Percentiles rank a stretch among this genome's conserved stretches.
These are phyloP conservation scores for Heterotrichella gracilis DNA, from an alignment of 352 stramenopile genomes.

Conservation along the genomic window DNA sequence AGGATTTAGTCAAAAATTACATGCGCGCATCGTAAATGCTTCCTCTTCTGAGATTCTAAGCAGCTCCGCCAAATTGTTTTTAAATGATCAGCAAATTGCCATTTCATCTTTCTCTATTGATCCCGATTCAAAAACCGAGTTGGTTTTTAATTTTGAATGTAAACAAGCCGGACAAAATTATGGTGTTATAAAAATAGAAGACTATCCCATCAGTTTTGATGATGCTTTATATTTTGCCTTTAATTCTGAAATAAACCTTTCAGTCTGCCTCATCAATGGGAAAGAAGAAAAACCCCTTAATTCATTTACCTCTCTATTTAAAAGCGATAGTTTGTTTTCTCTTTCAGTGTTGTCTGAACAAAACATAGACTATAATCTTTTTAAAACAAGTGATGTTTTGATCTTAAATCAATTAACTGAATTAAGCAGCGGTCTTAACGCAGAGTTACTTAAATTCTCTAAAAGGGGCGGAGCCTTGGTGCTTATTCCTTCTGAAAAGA, in stretches of 20 bases:
- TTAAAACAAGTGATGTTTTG: background rate
- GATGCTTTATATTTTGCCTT: background rate
- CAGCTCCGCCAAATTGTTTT: background rate
- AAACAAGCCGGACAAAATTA: background rate
- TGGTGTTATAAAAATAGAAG: background rate
- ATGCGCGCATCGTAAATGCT: background rate
- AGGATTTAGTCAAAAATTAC: background rate
- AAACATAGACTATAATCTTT: background rate
- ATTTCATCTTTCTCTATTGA: background rate
- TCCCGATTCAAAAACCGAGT: background rate
- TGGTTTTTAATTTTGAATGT: background rate
- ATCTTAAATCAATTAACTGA: constrained; percentile 1
- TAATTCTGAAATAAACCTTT: background rate
- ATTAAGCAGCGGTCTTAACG: background rate
- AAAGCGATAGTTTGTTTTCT: background rate
- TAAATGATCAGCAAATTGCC: background rate
- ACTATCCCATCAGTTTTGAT: background rate
- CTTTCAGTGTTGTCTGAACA: background rate
- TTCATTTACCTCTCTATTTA: background rate
- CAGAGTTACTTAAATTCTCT: background rate
- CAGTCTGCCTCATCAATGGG: background rate
- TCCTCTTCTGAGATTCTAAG: background rate
- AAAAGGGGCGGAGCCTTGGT: background rate
- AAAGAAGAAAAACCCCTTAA: background rate
- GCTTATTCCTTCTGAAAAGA: background rate